phyloP scores from a whole-genome alignment of 768 basidiomycete species.

The Amanita subjunquillea region DNA sequence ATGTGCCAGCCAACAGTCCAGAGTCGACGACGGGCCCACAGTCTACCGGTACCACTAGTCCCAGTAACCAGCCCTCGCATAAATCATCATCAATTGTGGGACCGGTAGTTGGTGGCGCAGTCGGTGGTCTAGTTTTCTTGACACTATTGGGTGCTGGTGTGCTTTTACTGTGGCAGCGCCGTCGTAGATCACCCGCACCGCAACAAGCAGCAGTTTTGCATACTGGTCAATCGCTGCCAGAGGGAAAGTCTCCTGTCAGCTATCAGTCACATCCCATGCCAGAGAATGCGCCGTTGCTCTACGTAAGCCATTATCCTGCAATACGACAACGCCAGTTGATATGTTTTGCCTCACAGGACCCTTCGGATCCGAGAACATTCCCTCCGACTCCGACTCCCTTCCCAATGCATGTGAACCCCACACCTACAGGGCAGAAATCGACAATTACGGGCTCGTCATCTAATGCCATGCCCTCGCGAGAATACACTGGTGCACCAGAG shows the following conservation, averaged over 20 bases:
- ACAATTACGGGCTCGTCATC: slow-evolving; percentile 13
- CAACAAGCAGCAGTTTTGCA: background rate
- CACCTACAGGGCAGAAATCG: background rate
- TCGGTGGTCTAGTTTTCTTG: slow-evolving; percentile 41
- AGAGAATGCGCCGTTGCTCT: background rate
- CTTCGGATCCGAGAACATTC: slow-evolving; percentile 13
- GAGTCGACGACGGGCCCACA: slow-evolving; percentile 23
- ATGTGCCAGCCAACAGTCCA: slow-evolving; percentile 16
- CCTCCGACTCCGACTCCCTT: slow-evolving; percentile 17
- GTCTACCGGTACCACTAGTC: slow-evolving; percentile 9
- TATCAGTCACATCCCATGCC: background rate
- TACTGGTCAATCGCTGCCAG: background rate
- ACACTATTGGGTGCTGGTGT: slow-evolving; percentile 26
- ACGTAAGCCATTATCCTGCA: background rate
- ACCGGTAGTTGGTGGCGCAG: slow-evolving; percentile 56
- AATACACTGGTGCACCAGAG: slow-evolving; percentile 23
- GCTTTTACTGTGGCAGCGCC: slow-evolving; percentile 19
- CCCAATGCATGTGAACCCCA: slow-evolving; percentile 17
- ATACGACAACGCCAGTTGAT: background rate
- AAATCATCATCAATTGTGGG: slow-evolving; percentile 25
- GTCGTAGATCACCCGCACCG: slow-evolving; percentile 6
- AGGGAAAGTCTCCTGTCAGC: background rate
- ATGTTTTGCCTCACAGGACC: slow-evolving; percentile 7
- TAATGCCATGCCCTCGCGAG: background rate
- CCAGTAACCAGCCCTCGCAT: slow-evolving; percentile 3